A percentile compares a stretch with the other conserved stretches of the same genome.
Evolutionary conservation across 192 early-diverging fungal species (phyloP).

Genomic region (Mortierella alpina): DNA sequence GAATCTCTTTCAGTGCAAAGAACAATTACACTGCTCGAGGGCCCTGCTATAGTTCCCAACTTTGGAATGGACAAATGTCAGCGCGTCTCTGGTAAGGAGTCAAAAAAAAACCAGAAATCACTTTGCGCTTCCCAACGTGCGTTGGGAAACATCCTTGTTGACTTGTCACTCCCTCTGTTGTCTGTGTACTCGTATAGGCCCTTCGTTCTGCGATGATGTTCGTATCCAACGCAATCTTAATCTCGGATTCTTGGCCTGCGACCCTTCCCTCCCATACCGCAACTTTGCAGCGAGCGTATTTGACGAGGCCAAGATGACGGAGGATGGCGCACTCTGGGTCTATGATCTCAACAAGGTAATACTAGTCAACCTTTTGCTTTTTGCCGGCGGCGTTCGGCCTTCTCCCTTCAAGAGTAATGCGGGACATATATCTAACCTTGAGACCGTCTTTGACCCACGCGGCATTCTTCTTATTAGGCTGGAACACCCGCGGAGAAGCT

Average conservation of each 20-base stretch:
- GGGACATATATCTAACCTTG: neutral
- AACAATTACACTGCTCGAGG: constrained; percentile 33
- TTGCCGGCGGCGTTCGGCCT: too few species aligned
- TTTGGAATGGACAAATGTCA: constrained; percentile 49
- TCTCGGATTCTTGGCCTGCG: constrained; percentile 39
- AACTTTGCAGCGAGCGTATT: constrained; percentile 50
- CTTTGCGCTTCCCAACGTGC: neutral
- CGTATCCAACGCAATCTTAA: constrained; percentile 51
- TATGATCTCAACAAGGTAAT: constrained; percentile 49
- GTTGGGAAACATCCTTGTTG: neutral
- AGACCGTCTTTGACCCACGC: neutral
- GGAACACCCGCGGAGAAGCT: constrained; percentile 49
- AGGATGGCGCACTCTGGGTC: constrained; percentile 44
- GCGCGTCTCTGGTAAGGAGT: constrained; percentile 31
- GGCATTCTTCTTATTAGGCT: constrained; percentile 6
- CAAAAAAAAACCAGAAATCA: too few species aligned
- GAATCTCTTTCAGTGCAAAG: constrained; percentile 30
- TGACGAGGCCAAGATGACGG: constrained; percentile 47
- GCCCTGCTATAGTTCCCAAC: constrained; percentile 33
- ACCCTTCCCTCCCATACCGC: constrained; percentile 44
- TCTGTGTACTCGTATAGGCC: constrained; percentile 2
- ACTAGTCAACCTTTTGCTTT: neutral
- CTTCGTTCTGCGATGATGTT: constrained; percentile 44
- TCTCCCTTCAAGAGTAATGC: neutral
- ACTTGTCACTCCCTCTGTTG: neutral